These are phyloP conservation scores for Sclerotinia nivalis DNA, from an alignment of 2,329 filamentous ascomycete genomes.

Conservation along the genomic window DNA sequence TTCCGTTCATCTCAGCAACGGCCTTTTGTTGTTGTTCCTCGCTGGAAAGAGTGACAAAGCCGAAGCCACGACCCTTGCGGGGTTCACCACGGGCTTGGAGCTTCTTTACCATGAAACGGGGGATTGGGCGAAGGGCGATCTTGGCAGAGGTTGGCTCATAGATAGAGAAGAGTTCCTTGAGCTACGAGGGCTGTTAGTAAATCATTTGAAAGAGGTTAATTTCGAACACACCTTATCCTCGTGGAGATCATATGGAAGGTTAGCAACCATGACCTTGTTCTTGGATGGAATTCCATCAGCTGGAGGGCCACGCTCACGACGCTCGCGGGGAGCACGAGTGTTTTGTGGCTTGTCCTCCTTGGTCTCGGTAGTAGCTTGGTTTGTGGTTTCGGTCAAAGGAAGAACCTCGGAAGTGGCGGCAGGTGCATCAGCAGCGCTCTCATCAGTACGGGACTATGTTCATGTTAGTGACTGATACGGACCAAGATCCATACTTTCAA, in stretches of 20 bases:
- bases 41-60: slow-evolving; percentile 92
- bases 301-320: slow-evolving; percentile 85
- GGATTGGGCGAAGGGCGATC: slow-evolving; percentile 97
- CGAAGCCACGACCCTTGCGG: slow-evolving; percentile 98
- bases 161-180: slow-evolving; percentile 93
- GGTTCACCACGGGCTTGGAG: slow-evolving; percentile 96
- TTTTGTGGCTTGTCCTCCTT: slow-evolving; percentile 44
- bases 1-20: slow-evolving; percentile 97
- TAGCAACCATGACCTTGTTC: slow-evolving; percentile 99
- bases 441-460: slow-evolving; percentile 37
- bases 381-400: slow-evolving; percentile 63
- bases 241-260: slow-evolving; percentile 95
- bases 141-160: slow-evolving; percentile 95
- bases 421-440: slow-evolving; percentile 50
- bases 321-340: slow-evolving; percentile 58
- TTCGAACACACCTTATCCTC: slow-evolving; percentile 79
- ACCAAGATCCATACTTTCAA: slow-evolving; percentile 23
- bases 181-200: slow-evolving; percentile 52
- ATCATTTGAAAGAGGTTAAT: background rate
- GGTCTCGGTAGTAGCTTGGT: slow-evolving; percentile 53
- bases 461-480: slow-evolving; percentile 27
- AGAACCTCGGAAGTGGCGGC: slow-evolving; percentile 55
- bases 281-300: slow-evolving; percentile 97
- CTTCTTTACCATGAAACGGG: slow-evolving; percentile 99
- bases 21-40: slow-evolving; percentile 98